Percentiles rank a stretch among this genome's conserved stretches.
Conservation (phyloP, 345 rosid species). For the Abelmoschus esculentus region DNA sequence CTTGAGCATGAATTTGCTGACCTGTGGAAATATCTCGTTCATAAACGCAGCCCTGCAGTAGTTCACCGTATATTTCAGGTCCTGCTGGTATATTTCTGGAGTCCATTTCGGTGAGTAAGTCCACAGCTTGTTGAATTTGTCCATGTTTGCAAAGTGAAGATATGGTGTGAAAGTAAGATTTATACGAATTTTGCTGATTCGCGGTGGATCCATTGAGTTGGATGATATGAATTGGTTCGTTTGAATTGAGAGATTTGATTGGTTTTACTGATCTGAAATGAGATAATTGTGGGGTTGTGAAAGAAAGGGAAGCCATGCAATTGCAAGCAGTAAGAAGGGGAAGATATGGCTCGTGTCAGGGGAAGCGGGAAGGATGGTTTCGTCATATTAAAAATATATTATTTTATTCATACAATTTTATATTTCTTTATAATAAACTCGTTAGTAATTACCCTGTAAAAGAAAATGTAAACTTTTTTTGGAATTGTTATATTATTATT, state of each 20-base stretch:
- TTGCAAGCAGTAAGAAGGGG: slow-evolving; percentile 24
- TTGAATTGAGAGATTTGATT: slow-evolving; percentile 5
- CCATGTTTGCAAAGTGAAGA: slow-evolving; percentile 27
- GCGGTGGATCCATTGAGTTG: slow-evolving; percentile 12
- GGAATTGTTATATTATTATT: too few species aligned
- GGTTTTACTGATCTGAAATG: slow-evolving; percentile 11
- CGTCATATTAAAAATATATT: background rate
- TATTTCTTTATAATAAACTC: too few species aligned
- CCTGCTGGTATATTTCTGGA: slow-evolving; percentile 29
- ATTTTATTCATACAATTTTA: too few species aligned
- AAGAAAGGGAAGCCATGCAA: slow-evolving; percentile 34
- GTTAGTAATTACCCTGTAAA: too few species aligned
- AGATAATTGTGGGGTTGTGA: slow-evolving; percentile 18
- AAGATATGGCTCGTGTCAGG: background rate
- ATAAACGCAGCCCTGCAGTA: slow-evolving; percentile 68
- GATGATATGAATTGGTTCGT: background rate
- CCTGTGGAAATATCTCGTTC: slow-evolving; percentile 47
- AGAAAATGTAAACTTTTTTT: too few species aligned
- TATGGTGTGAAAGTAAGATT: slow-evolving; percentile 4
- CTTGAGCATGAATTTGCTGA: slow-evolving; percentile 66
- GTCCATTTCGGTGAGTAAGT: slow-evolving; percentile 49
- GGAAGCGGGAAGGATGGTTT: background rate
- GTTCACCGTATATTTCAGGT: slow-evolving; percentile 56
- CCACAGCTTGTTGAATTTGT: slow-evolving; percentile 46
- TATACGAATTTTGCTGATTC: slow-evolving; percentile 1